These are phyloP conservation scores for Rhynchosporium agropyri DNA, from an alignment of 2,329 filamentous ascomycete species.

Conservation along the genomic window DNA sequence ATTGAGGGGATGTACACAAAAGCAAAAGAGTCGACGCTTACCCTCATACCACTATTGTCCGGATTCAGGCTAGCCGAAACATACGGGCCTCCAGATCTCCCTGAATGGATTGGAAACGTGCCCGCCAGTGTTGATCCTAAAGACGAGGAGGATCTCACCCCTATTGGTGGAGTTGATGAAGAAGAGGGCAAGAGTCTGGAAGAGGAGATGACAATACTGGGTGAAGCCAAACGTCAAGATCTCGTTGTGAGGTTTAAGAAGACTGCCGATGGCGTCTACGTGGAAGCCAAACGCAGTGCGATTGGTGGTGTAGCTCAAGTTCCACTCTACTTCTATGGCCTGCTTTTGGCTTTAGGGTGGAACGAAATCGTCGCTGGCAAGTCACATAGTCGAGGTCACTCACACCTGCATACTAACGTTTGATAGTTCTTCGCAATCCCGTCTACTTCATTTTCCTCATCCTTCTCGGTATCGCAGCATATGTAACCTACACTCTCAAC, in stretches of 20 bases:
- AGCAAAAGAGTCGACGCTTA: slow-evolving; percentile 88
- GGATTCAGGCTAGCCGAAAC: slow-evolving; percentile 79
- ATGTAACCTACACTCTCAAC: slow-evolving; percentile 91
- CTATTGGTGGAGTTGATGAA: slow-evolving; percentile 92
- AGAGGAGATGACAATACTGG: slow-evolving; percentile 94
- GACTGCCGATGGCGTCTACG: slow-evolving; percentile 94
- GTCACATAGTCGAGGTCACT: slow-evolving; percentile 41
- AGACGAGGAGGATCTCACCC: slow-evolving; percentile 86
- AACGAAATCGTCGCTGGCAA: slow-evolving; percentile 94
- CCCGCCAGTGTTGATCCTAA: slow-evolving; percentile 74
- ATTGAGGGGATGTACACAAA: slow-evolving; percentile 95
- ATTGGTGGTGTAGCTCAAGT: slow-evolving; percentile 95
- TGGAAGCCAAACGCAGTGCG: slow-evolving; percentile 95
- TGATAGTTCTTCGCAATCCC: slow-evolving; percentile 84
- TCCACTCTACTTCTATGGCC: slow-evolving; percentile 89
- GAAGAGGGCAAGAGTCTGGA: slow-evolving; percentile 93
- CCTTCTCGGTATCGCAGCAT: slow-evolving; percentile 73
- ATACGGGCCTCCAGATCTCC: slow-evolving; percentile 76
- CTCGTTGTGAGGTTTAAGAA: slow-evolving; percentile 96
- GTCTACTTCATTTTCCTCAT: slow-evolving; percentile 89
- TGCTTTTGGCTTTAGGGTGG: slow-evolving; percentile 93
- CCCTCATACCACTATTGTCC: slow-evolving; percentile 85
- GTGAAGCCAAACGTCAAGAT: slow-evolving; percentile 87
- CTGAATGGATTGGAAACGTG: slow-evolving; percentile 78
- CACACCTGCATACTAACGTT: slow-evolving; percentile 22